Base-by-base conservation (phyloP, 768 basidiomycete species). In the Termitomyces sp. region DNA sequence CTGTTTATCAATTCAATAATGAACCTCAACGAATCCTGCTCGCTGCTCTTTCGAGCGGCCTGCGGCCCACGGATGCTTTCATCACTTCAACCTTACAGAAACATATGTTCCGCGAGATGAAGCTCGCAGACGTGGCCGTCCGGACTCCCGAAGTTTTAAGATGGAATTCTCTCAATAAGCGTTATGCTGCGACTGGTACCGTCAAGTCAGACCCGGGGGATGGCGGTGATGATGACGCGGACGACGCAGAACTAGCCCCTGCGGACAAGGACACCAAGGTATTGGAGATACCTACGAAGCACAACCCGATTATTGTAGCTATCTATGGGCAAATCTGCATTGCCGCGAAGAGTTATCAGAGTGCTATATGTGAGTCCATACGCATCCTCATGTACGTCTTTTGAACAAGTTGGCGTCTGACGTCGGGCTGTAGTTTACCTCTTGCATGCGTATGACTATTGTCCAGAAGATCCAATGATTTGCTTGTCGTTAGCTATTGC, bases 301-400 rank as follows among this genome's bases (percentile, higher is more conserved):
- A 83, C 35, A 93, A 89, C 63, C 87, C 93, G 0, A 71, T 89
- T 43, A 77, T 85, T 23, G 80, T 91, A 14, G 76, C 87, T 1
- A 73, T 92, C 20, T 96, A 96, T 66, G 95, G 92, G 0, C 89
- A 91, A 67, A 80, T 93, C 51, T 88, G 91, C 66, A 80, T 92
- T n/a, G 83, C 85, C 4, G 87, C 89, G 23, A 90, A 86, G 74
- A 93, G 91, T 65, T 95, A 89, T 70, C 93, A 97, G 67, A 91
- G 89, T 65, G 91, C 94, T 5, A 84, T 95, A 54, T 95, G 95
- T 96, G 64, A 66, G 92, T 77, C 0, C 38, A 23, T 32, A 18
- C 5, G 5, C 26, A 53, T 26, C n/a, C 2, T 52, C 23, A 28
- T 36, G 10, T 30, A 28, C 18, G 28, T 47, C 50, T 18, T 20